Percentiles rank a stretch among this genome's conserved stretches.
Evolutionary conservation across 1,284 basidiomycete species (phyloP).

Genomic region (Ceratorhiza oryzae-sativae): DNA sequence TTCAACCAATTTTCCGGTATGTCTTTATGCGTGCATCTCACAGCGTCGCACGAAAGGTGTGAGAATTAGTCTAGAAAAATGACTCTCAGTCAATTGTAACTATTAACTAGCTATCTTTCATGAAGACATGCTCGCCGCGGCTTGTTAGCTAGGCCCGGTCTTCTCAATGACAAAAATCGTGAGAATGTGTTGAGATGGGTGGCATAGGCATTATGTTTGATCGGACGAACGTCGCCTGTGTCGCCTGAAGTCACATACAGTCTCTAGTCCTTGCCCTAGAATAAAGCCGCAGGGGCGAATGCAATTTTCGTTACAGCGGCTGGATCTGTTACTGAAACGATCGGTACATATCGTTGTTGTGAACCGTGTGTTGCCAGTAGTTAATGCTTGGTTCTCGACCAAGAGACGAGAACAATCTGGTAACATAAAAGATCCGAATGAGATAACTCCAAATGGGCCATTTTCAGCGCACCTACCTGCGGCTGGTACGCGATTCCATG

Average conservation of each 20-base stretch:
- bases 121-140: too few relatives aligned
- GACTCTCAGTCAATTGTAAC: too few relatives aligned
- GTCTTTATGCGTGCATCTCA: too few relatives aligned
- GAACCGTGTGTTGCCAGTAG: conserved; percentile 1
- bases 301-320: conserved; percentile 6
- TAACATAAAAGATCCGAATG: background rate
- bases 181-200: too few relatives aligned
- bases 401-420: background rate
- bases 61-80: too few relatives aligned
- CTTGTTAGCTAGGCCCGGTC: too few relatives aligned
- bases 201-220: too few relatives aligned
- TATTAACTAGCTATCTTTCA: too few relatives aligned
- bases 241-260: conserved; percentile 18
- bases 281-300: conserved; percentile 26
- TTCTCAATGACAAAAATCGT: too few relatives aligned
- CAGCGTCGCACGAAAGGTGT: too few relatives aligned
- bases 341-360: background rate
- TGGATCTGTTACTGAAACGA: conserved; percentile 6
- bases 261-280: background rate
- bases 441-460: background rate
- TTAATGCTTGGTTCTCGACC: background rate
- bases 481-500: conserved; percentile 28
- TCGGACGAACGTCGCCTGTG: conserved; percentile 16
- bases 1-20: too few relatives aligned
- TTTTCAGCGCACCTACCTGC: conserved; percentile 3